Evolutionary conservation across 1,284 basidiomycete genomes (phyloP), one percentile per base, ranked within the genome.

Genomic region (Irpex rosettiformis): DNA sequence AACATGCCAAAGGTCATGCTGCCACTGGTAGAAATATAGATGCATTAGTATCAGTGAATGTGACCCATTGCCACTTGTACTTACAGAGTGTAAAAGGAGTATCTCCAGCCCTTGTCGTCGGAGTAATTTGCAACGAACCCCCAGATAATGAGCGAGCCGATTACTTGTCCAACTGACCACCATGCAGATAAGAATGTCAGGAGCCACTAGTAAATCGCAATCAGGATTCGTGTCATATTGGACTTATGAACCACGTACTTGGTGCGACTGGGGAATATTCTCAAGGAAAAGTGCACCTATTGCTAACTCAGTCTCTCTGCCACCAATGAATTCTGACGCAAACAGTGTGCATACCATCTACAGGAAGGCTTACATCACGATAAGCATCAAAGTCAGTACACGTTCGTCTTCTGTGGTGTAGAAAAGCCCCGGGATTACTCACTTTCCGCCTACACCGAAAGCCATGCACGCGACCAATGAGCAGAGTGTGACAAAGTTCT

Each of bases 91-190:
- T 80, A 85, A 11, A 88, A 73, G 64, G 84, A 84, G 68, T 88
- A 89, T 10, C 90, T 77, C 90, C 90, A 92, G 24, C 89, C 90
- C 73, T 79, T 72, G 61, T 87, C 85, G n/a, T 76, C 73, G 3
- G 86, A 86, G 65, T 78, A 86, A 64, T 85, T 79, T 22, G 80
- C 74, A 53, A 88, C 78, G n/a, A 88, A 73, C 0, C 85, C 83
- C 86, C 86, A 88, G 7, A 85, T 84, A 37, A 87, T 77, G 11
- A 51, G 25, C 13, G 48, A 51, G 22, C 48, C 48, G 13, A 51
- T n/a, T 4, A 51, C 48, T 51, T 51, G 48, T 11, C 48, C 48
- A 13, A 51, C 27, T 11, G 48, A 25, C 48, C 48, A 51, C 48
- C 48, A 51, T 28, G 48, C 48, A 28, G 48, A 51, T 25, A 51